A percentile compares a stretch with the other conserved stretches of the same genome.
Conservation (phyloP, 305 asterid species). For the Solanum aculeatissimum region DNA sequence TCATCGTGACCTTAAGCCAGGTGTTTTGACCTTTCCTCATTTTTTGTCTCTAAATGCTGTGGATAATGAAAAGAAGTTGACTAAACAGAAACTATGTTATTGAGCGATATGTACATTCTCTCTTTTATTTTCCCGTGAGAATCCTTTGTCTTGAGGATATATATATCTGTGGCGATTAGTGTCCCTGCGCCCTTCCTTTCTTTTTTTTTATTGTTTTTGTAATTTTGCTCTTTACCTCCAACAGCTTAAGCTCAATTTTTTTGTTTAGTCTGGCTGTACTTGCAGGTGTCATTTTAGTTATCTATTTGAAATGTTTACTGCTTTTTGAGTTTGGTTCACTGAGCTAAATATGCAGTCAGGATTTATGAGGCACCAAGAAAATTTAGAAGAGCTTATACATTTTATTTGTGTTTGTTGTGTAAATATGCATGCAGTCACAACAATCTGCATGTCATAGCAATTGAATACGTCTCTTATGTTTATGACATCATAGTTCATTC, state of each 20-base stretch:
- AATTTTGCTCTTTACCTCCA: neutral
- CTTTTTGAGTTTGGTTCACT: neutral
- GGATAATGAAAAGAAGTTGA: neutral
- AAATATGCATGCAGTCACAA: neutral
- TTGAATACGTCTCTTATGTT: neutral
- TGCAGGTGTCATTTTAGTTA: neutral
- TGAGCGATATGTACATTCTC: neutral
- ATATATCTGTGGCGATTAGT: neutral
- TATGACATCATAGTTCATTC: neutral
- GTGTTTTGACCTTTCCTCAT: conserved; percentile 5
- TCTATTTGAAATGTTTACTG: neutral
- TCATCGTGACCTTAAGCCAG: conserved; percentile 98
- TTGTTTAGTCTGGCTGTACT: neutral
- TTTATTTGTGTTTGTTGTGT: neutral
- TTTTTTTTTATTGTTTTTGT: neutral
- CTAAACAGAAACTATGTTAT: neutral
- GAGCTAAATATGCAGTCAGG: neutral
- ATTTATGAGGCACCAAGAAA: neutral
- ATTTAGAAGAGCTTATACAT: neutral
- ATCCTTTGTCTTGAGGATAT: neutral
- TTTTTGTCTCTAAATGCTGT: neutral
- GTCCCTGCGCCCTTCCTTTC: neutral
- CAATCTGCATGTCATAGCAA: neutral
- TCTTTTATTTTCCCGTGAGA: neutral
- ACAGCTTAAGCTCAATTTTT: neutral